These are phyloP conservation scores for Xylogone sp. DNA, from an alignment of 2,329 filamentous ascomycete species.

Conservation along the genomic window DNA sequence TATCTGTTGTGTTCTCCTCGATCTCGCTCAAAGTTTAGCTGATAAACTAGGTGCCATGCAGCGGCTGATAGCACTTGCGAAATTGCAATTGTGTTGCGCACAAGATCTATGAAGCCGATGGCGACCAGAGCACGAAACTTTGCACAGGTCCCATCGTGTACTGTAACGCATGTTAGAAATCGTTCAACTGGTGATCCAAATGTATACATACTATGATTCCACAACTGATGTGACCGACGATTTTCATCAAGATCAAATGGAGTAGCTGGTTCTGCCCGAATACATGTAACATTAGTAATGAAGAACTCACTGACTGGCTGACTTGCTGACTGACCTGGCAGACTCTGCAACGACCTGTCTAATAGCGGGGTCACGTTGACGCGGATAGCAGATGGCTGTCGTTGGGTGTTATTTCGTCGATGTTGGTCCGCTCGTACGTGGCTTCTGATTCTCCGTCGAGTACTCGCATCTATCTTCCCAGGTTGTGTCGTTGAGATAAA, in stretches of 20 bases:
- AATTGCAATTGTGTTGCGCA: neutral
- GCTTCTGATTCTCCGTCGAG: neutral
- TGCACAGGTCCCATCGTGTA: neutral
- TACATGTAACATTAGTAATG: too few species aligned
- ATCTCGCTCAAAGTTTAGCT: neutral
- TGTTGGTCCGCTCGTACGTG: neutral
- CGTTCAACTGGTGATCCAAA: neutral
- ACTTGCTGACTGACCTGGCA: neutral
- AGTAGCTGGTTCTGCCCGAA: neutral
- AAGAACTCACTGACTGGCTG: neutral
- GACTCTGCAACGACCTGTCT: neutral
- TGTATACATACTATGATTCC: neutral
- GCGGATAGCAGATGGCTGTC: neutral
- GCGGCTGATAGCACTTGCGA: neutral
- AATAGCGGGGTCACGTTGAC: neutral
- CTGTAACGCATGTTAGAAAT: neutral
- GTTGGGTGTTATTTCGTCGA: neutral
- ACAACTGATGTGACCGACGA: neutral
- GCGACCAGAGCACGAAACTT: neutral
- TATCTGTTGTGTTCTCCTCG: neutral
- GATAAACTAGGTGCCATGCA: neutral
- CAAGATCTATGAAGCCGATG: neutral
- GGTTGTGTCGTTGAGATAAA: neutral
- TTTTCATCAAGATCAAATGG: neutral
- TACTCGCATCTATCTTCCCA: neutral